These are phyloP conservation scores for Curvularia lunata DNA, from an alignment of 2,329 filamentous ascomycete species.

Conservation along the genomic window DNA sequence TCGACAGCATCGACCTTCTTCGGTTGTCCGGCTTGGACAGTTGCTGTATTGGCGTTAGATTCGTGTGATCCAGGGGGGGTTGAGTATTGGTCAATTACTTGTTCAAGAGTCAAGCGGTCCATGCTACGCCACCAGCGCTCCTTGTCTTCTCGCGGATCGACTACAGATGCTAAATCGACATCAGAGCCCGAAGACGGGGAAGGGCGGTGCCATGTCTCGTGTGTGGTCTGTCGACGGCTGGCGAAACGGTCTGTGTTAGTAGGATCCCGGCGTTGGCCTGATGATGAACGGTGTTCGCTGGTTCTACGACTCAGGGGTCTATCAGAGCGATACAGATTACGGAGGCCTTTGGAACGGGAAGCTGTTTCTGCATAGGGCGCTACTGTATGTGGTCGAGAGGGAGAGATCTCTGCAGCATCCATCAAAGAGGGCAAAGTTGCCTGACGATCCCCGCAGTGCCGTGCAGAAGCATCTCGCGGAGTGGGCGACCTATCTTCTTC, in stretches of 20 bases:
- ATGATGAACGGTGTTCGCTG: conserved; percentile 21
- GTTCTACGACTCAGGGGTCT: conserved; percentile 16
- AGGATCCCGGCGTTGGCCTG: conserved; percentile 22
- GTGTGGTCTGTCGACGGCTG: conserved; percentile 15
- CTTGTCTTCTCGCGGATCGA: conserved; percentile 26
- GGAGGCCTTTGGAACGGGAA: conserved; percentile 27
- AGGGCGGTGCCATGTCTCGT: conserved; percentile 17
- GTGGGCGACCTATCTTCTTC: conserved; percentile 10
- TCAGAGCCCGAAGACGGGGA: conserved; percentile 23
- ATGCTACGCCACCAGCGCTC: conserved; percentile 23
- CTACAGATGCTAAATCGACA: conserved; percentile 26
- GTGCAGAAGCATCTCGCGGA: conserved; percentile 16
- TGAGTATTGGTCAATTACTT: conserved; percentile 3
- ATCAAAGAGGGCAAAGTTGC: conserved; percentile 16
- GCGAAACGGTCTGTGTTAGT: conserved; percentile 7
- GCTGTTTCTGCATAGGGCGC: conserved; percentile 23
- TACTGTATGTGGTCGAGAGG: conserved; percentile 13
- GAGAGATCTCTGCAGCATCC: conserved; percentile 19
- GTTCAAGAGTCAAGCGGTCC: conserved; percentile 13
- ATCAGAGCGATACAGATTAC: conserved; percentile 27
- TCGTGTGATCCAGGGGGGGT: neutral
- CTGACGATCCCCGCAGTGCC: conserved; percentile 12
- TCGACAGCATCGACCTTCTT: conserved; percentile 4
- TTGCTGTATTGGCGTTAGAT: conserved; percentile 1
- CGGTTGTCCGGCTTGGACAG: neutral